Evolutionary conservation across 2,329 filamentous ascomycete genomes (phyloP).

Genomic region (Trichoderma hamatum): DNA sequence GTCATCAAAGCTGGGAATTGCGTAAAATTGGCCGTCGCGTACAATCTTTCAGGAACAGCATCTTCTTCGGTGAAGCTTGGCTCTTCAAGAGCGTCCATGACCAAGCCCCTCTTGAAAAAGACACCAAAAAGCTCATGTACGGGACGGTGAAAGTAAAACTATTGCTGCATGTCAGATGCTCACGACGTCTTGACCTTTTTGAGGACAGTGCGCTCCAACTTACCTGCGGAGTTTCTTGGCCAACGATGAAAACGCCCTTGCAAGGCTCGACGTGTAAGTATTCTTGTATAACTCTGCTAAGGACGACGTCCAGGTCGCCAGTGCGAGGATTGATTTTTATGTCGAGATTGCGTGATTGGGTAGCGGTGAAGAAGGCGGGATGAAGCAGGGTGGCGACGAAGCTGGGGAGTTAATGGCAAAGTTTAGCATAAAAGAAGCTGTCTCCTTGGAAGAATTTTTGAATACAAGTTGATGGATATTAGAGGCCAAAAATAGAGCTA

Average conservation of each 20-base stretch:
- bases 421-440: neutral
- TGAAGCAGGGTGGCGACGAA: slow-evolving; percentile 54
- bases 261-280: slow-evolving; percentile 48
- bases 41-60: slow-evolving; percentile 34
- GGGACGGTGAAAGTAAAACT: slow-evolving; percentile 50
- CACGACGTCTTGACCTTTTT: neutral
- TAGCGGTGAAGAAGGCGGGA: slow-evolving; percentile 53
- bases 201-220: slow-evolving; percentile 11
- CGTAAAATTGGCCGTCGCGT: slow-evolving; percentile 45
- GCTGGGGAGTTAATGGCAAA: slow-evolving; percentile 32
- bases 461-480: neutral
- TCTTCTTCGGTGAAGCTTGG: slow-evolving; percentile 47
- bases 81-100: slow-evolving; percentile 52
- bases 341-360: slow-evolving; percentile 44
- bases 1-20: slow-evolving; percentile 42
- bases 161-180: neutral
- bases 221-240: slow-evolving; percentile 42
- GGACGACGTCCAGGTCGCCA: slow-evolving; percentile 41
- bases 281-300: slow-evolving; percentile 44
- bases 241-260: slow-evolving; percentile 42
- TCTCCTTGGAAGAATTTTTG: neutral
- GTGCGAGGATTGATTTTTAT: slow-evolving; percentile 42
- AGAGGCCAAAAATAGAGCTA: neutral
- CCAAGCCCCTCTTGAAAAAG: slow-evolving; percentile 48
- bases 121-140: slow-evolving; percentile 48